Base-by-base conservation (phyloP, 805 yeast species). In the Blastobotrys peoriensis region DNA sequence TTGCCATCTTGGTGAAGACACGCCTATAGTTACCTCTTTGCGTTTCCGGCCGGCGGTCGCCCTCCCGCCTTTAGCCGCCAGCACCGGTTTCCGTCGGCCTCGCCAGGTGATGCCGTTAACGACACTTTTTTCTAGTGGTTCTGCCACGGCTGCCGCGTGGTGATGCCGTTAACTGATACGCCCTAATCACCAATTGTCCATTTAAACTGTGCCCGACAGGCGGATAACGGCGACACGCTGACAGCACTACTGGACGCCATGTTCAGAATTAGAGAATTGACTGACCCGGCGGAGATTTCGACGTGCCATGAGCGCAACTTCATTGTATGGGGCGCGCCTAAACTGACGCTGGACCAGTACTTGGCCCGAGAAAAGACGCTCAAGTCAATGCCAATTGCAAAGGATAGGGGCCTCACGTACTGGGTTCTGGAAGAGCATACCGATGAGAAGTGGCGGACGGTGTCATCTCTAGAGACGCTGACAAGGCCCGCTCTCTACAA, bases 401-500 rank as follows among this genome's bases (percentile, higher is more conserved):
- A 48, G 18, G 49, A 51, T 33, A 53, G 50, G 44, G 41, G 35
- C 30, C 49, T 56, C 19, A 53, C 56, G 17, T 48, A 52, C 40
- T 59, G 63, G 63, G 61, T 51, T n/a, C 45, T 58, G 15, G 44
- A 54, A 43, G 47, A 51, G 38, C 64, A 60, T 36, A 52, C 46
- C 6, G 59, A 57, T 34, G 47, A 53, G 4, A 63, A 62, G 28
- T 53, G 55, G 46, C 20, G 37, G 27, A 52, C 58, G 28, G 64
- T 67, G 33, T 68, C 75, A 4, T 73, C 76, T 23, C 71, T 60
- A 36, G 81, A 79, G 54, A 55, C 66, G n/a, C 54, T 67, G 27
- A 69, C 30, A 64, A 75, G 70, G 9, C 62, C 60, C 2, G 63
- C 63, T 0, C 41, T 48, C n/a, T 41, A 50, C 44, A 54, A 58